phyloP scores from a whole-genome alignment of 805 yeast species.

The Cyberlindnera suaveolens region DNA sequence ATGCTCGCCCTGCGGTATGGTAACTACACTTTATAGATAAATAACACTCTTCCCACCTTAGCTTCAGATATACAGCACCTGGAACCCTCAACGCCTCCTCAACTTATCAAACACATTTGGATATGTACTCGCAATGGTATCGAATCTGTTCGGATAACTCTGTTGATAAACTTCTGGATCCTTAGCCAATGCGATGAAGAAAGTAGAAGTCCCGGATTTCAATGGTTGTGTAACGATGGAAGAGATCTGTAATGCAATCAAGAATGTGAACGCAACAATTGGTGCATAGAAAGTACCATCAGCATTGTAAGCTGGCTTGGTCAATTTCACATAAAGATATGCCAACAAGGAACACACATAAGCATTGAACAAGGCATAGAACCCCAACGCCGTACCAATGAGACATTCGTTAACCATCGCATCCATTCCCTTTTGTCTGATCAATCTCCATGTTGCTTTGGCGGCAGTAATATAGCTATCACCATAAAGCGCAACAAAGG shows the following conservation, averaged over 20 bases:
- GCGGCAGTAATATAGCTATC: constrained; percentile 70
- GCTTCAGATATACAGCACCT: too few species aligned
- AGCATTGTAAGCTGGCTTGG: constrained; percentile 59
- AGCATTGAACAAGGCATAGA: constrained; percentile 68
- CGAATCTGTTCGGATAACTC: constrained; percentile 64
- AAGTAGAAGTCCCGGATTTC: constrained; percentile 76
- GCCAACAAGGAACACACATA: constrained; percentile 59
- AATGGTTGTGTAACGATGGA: constrained; percentile 68
- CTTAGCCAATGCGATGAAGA: constrained; percentile 75
- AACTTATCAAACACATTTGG: constrained; percentile 62
- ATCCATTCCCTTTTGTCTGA: constrained; percentile 76
- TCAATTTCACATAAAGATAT: constrained; percentile 58
- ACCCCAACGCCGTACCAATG: constrained; percentile 70
- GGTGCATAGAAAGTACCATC: constrained; percentile 63
- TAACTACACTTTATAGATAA: too few species aligned
- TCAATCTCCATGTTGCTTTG: constrained; percentile 72
- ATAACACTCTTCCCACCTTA: too few species aligned
- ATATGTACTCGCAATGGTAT: constrained; percentile 56
- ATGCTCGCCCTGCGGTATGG: too few species aligned
- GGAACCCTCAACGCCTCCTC: constrained; percentile 11
- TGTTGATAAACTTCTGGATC: constrained; percentile 79
- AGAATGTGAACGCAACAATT: constrained; percentile 64
- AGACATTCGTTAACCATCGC: constrained; percentile 81
- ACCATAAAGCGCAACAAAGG: constrained; percentile 84
- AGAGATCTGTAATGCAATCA: constrained; percentile 71